A percentile compares a stretch with the other conserved stretches of the same genome.
phyloP scores from a whole-genome alignment of 176 grass and related monocot genomes.

The Aegilops tauschii region DNA sequence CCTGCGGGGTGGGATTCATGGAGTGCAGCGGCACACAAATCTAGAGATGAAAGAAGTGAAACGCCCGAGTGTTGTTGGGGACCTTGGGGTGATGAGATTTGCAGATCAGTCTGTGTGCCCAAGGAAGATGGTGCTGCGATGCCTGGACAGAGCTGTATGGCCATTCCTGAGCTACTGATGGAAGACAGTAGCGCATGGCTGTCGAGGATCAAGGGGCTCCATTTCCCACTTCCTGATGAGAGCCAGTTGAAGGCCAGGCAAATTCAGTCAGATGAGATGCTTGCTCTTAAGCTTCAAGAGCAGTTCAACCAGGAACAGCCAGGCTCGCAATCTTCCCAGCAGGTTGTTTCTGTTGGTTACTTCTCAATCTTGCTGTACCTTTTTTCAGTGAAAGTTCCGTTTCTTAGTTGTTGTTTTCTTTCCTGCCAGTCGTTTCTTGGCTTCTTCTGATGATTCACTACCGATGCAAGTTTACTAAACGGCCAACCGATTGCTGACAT shows the following conservation, averaged over 20 bases:
- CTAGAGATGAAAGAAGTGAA: background rate
- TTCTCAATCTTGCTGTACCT: conserved; percentile 22
- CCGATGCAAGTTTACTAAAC: background rate
- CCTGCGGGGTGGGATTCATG: background rate
- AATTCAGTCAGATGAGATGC: conserved; percentile 65
- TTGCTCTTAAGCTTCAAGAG: conserved; percentile 70
- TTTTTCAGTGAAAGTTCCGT: background rate
- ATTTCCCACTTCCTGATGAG: conserved; percentile 45
- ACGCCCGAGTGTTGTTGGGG: background rate
- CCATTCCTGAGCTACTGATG: conserved; percentile 20
- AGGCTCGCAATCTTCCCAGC: conserved; percentile 37
- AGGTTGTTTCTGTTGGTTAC: conserved; percentile 45
- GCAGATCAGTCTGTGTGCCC: background rate
- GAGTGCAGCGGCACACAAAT: background rate
- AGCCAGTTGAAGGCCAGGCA: conserved; percentile 44
- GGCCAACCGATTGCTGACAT: conserved; percentile 14
- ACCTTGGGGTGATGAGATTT: background rate
- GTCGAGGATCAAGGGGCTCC: conserved; percentile 35
- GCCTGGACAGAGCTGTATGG: background rate
- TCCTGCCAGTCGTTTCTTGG: background rate
- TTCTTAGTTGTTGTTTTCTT: background rate
- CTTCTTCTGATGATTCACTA: conserved; percentile 2
- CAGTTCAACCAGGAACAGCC: conserved; percentile 58
- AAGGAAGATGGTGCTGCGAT: background rate
- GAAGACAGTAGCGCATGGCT: conserved; percentile 27